phyloP scores from a whole-genome alignment of 768 basidiomycete species.

The Heimioporus sp. region DNA sequence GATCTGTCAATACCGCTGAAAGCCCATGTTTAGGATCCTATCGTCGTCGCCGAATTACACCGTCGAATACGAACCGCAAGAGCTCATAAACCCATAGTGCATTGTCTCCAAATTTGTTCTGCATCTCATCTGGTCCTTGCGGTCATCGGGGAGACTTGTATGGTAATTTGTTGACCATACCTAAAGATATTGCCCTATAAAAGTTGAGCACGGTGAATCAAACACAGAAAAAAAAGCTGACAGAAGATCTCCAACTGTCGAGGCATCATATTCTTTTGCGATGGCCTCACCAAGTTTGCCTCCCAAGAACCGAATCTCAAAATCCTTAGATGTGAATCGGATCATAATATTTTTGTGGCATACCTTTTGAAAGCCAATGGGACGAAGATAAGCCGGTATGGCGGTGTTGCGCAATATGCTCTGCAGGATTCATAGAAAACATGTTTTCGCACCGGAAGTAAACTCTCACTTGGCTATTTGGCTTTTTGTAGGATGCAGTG shows the following conservation, averaged over 20 bases:
- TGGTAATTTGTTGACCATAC: conserved; percentile 32
- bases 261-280: conserved; percentile 84
- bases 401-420: conserved; percentile 81
- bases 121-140: conserved; percentile 61
- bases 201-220: conserved; percentile 3
- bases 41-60: background rate
- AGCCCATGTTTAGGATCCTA: background rate
- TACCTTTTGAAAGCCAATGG: conserved; percentile 88
- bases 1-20: conserved; percentile 79
- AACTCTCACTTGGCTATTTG: conserved; percentile 68
- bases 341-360: background rate
- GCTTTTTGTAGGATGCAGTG: conserved; percentile 89
- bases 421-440: conserved; percentile 37
- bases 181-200: conserved; percentile 55
- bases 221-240: conserved; percentile 37
- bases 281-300: conserved; percentile 91
- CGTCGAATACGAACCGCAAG: conserved; percentile 55
- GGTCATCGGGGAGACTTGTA: conserved; percentile 4
- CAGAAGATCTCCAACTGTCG: conserved; percentile 89
- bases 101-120: conserved; percentile 75
- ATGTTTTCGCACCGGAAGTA: background rate
- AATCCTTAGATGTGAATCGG: background rate
- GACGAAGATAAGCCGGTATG: conserved; percentile 80
- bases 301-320: conserved; percentile 88
- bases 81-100: conserved; percentile 93